phyloP scores from a whole-genome alignment of 208 protist genomes.

The Strigomonas galati region DNA sequence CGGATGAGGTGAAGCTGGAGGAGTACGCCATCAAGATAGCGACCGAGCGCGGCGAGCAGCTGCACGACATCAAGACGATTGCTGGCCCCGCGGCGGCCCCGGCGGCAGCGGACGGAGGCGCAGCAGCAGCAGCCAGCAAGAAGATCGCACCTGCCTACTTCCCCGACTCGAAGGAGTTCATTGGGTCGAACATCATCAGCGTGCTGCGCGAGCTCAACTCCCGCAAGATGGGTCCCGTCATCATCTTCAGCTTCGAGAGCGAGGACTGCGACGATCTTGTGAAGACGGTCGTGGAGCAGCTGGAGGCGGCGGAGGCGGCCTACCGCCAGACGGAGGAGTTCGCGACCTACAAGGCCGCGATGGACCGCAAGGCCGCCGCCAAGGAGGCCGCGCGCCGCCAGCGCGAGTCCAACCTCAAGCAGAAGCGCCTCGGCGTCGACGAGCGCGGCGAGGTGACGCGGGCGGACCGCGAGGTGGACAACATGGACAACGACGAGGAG shows the following conservation, averaged over 20 bases:
- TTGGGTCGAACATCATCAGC: conserved; percentile 75
- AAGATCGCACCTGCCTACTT: conserved; percentile 24
- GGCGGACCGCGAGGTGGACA: conserved; percentile 45
- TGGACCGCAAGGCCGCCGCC: conserved; percentile 64
- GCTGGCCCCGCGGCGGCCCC: conserved; percentile 4
- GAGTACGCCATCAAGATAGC: conserved; percentile 48
- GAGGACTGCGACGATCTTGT: conserved; percentile 86
- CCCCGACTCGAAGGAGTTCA: conserved; percentile 82
- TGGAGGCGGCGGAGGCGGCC: conserved; percentile 72
- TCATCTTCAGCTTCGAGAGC: conserved; percentile 92
- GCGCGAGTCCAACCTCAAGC: conserved; percentile 74
- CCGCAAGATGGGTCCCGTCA: conserved; percentile 83
- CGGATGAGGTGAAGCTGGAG: conserved; percentile 66
- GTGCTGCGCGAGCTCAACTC: conserved; percentile 87
- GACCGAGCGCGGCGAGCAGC: conserved; percentile 19
- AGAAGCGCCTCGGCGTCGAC: conserved; percentile 65
- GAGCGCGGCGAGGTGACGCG: conserved; percentile 70
- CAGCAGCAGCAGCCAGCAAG: conserved; percentile 10
- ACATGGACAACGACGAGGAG: conserved; percentile 45
- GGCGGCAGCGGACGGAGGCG: not conserved
- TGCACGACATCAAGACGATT: conserved; percentile 17
- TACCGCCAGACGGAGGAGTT: conserved; percentile 90
- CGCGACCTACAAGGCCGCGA: conserved; percentile 54
- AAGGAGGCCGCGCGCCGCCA: conserved; percentile 54
- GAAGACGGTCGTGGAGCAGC: conserved; percentile 63